Percentiles rank a stretch among this genome's conserved stretches.
phyloP scores from a whole-genome alignment of 2,329 filamentous ascomycete genomes.

The Epichloe sp. region DNA sequence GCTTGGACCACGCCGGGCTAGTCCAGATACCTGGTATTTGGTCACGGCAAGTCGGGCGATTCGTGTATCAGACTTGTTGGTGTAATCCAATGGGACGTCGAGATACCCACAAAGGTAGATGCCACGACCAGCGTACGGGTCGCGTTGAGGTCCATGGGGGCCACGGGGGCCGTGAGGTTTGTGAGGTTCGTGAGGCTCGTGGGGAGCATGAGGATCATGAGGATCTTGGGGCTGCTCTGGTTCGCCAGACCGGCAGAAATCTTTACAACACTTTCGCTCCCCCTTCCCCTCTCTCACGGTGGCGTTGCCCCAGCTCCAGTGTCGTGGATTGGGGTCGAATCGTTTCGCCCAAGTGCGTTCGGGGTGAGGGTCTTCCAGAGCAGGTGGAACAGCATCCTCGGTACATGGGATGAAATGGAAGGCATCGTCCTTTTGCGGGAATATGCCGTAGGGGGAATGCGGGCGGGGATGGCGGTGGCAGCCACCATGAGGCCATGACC shows the following conservation, averaged over 20 bases:
- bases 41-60: conserved; percentile 34
- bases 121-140: conserved; percentile 25
- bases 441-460: conserved; percentile 12
- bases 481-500: conserved; percentile 3
- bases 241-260: neutral
- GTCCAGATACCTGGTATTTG: conserved; percentile 34
- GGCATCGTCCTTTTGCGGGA: conserved; percentile 28
- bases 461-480: conserved; percentile 4
- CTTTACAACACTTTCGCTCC: neutral
- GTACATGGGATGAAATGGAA: conserved; percentile 37
- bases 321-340: conserved; percentile 29
- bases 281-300: neutral
- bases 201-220: neutral
- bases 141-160: conserved; percentile 7
- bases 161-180: neutral
- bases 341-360: conserved; percentile 25
- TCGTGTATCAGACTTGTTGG: conserved; percentile 28
- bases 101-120: conserved; percentile 36
- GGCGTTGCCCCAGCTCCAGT: conserved; percentile 33
- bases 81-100: conserved; percentile 35
- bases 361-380: conserved; percentile 25
- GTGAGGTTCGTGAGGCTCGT: neutral
- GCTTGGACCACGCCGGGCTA: conserved; percentile 13
- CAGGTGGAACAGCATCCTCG: conserved; percentile 24
- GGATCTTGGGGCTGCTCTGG: neutral